These are phyloP conservation scores for Leishmania major DNA, from an alignment of 208 protist species.

Conservation along the genomic window DNA sequence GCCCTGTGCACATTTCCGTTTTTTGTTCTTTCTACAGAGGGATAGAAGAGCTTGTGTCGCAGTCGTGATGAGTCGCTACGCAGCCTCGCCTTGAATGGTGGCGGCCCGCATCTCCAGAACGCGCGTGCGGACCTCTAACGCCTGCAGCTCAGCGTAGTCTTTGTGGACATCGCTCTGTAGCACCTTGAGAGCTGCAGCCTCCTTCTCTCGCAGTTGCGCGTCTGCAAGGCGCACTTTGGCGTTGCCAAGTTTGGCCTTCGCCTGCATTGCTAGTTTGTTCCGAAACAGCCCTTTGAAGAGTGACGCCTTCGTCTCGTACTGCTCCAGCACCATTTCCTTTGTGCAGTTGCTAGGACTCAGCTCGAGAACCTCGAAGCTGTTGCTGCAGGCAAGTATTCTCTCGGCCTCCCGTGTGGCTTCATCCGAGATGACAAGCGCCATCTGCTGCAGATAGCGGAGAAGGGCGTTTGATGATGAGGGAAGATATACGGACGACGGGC, in stretches of 20 bases:
- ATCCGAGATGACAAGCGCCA: constrained; percentile 75
- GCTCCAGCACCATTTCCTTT: constrained; percentile 47
- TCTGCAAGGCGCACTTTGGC: constrained; percentile 81
- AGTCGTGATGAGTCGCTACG: constrained; percentile 4
- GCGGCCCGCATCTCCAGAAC: constrained; percentile 69
- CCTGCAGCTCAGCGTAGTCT: constrained; percentile 49
- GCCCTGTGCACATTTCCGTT: background rate
- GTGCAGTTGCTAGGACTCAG: constrained; percentile 51
- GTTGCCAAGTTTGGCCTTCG: constrained; percentile 73
- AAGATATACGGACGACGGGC: background rate
- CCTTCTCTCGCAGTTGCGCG: constrained; percentile 58
- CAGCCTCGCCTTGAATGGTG: constrained; percentile 1
- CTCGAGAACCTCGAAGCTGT: constrained; percentile 80
- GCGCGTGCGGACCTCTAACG: constrained; percentile 64
- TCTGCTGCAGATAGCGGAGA: constrained; percentile 7
- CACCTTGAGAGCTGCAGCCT: constrained; percentile 45
- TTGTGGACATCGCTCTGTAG: constrained; percentile 32
- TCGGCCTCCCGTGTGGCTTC: constrained; percentile 60
- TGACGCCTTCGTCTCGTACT: constrained; percentile 65
- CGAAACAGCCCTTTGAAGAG: constrained; percentile 73
- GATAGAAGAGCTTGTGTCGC: background rate
- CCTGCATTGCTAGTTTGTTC: constrained; percentile 80
- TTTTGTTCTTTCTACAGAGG: background rate
- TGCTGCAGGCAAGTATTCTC: constrained; percentile 73
- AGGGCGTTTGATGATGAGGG: background rate